These are phyloP conservation scores for Leucosporidium creatinivorum DNA, from an alignment of 768 basidiomycete species.

Conservation along the genomic window DNA sequence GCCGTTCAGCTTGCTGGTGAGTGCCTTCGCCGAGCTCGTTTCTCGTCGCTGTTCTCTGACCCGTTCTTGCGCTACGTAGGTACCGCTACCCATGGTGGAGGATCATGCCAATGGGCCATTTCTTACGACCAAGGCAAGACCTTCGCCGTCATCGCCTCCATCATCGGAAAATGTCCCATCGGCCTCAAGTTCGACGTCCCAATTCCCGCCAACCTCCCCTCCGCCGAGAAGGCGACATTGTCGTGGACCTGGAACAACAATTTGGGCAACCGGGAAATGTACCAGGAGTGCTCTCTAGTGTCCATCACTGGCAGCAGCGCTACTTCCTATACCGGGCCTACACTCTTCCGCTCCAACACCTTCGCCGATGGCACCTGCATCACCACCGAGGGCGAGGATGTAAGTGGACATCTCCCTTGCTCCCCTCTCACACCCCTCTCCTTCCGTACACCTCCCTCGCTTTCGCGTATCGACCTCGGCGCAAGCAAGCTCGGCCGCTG, in stretches of 20 bases:
- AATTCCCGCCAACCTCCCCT: constrained; percentile 41
- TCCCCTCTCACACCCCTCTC: not conserved
- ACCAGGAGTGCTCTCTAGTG: constrained; percentile 20
- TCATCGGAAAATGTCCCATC: constrained; percentile 43
- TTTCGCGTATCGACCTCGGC: no score
- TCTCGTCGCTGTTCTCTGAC: no score
- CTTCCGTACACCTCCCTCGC: no score
- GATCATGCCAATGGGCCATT: constrained; percentile 41
- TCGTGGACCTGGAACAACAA: constrained; percentile 45
- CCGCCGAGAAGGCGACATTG: constrained; percentile 40
- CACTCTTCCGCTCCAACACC: constrained; percentile 26
- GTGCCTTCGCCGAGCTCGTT: not conserved
- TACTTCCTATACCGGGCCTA: constrained; percentile 23
- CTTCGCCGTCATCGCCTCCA: constrained; percentile 42
- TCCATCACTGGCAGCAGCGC: constrained; percentile 5
- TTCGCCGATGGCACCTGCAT: constrained; percentile 16
- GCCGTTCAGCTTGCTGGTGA: constrained; percentile 33
- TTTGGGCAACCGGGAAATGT: not conserved
- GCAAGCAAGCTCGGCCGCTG: no score
- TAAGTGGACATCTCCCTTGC: not conserved
- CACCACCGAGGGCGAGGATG: constrained; percentile 17
- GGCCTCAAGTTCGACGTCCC: constrained; percentile 36
- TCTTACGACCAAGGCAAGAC: constrained; percentile 44
- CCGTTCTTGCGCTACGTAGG: no score
- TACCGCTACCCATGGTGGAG: no score